These are phyloP conservation scores for Phytomonas francai DNA, from an alignment of 208 protist species.

Conservation along the genomic window DNA sequence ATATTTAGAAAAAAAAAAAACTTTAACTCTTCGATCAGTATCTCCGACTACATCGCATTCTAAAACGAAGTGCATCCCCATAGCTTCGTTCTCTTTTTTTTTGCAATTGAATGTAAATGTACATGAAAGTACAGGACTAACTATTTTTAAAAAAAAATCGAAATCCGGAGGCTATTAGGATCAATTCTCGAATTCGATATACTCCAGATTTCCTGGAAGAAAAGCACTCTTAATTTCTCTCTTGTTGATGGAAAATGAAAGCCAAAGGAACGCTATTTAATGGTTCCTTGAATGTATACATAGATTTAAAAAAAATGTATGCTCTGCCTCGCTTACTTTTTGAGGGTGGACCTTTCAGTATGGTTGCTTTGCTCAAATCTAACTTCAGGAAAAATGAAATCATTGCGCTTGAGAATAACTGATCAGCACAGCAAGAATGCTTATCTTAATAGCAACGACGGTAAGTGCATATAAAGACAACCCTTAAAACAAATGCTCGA, in stretches of 20 bases:
- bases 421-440: not conserved
- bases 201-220: not conserved
- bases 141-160: not conserved
- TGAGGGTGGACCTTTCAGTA: not conserved
- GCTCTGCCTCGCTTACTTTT: too few relatives aligned
- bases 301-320: too few relatives aligned
- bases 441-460: not conserved
- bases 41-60: not conserved
- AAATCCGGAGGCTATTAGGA: not conserved
- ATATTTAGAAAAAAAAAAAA: not conserved
- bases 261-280: not conserved
- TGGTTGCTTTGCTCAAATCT: slow-evolving; percentile 1
- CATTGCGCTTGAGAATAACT: not conserved
- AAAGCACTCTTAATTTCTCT: too few relatives aligned
- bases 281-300: not conserved
- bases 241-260: too few relatives aligned
- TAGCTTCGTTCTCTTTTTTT: not conserved
- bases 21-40: not conserved
- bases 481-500: not conserved
- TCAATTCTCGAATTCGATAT: not conserved
- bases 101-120: not conserved
- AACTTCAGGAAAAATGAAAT: slow-evolving; percentile 16
- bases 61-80: not conserved
- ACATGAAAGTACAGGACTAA: not conserved
- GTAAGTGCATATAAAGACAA: not conserved